A percentile compares a stretch with the other conserved stretches of the same genome.
Conservation (phyloP, 495 filamentous ascomycete genomes). For the Penicillium psychrofluorescens region DNA sequence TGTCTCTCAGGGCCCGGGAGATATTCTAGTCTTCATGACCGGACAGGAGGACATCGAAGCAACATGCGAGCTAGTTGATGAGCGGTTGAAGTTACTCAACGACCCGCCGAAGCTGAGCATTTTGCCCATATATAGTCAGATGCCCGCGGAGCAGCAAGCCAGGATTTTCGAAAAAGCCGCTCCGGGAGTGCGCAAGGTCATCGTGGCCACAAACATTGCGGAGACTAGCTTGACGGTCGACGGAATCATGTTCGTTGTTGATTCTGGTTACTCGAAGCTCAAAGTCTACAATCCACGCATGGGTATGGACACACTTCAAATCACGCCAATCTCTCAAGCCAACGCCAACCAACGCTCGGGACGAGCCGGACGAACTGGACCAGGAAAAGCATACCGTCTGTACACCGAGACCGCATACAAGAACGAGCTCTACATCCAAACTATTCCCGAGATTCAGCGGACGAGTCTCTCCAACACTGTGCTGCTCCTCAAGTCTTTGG, state of each 20-base stretch:
- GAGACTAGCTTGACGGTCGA: slow-evolving; percentile 98
- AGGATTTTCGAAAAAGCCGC: slow-evolving; percentile 93
- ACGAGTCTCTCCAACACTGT: slow-evolving; percentile 95
- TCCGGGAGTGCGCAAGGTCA: slow-evolving; percentile 90
- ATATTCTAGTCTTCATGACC: slow-evolving; percentile 99
- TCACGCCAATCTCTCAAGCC: slow-evolving; percentile 96
- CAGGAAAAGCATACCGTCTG: slow-evolving; percentile 89
- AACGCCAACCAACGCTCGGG: slow-evolving; percentile 92
- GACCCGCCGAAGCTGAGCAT: slow-evolving; percentile 94
- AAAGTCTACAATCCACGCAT: slow-evolving; percentile 98
- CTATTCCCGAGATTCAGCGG: slow-evolving; percentile 96
- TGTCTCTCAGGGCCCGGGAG: slow-evolving; percentile 81
- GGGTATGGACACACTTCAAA: slow-evolving; percentile 99
- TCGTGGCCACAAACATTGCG: slow-evolving; percentile 97
- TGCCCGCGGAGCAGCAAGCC: slow-evolving; percentile 96
- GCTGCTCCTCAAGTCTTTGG: slow-evolving; percentile 86
- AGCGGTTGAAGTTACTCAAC: slow-evolving; percentile 83
- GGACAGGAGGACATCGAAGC: slow-evolving; percentile 98
- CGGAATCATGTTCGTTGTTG: slow-evolving; percentile 98
- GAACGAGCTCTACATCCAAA: slow-evolving; percentile 95
- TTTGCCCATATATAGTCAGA: slow-evolving; percentile 97
- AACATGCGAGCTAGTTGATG: slow-evolving; percentile 87
- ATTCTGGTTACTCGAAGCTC: slow-evolving; percentile 91
- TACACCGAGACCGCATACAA: slow-evolving; percentile 94
- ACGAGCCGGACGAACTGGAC: slow-evolving; percentile 88